Evolutionary conservation across 1,139 yeast genomes (phyloP).

Genomic region (Hansenula lynferdii): DNA sequence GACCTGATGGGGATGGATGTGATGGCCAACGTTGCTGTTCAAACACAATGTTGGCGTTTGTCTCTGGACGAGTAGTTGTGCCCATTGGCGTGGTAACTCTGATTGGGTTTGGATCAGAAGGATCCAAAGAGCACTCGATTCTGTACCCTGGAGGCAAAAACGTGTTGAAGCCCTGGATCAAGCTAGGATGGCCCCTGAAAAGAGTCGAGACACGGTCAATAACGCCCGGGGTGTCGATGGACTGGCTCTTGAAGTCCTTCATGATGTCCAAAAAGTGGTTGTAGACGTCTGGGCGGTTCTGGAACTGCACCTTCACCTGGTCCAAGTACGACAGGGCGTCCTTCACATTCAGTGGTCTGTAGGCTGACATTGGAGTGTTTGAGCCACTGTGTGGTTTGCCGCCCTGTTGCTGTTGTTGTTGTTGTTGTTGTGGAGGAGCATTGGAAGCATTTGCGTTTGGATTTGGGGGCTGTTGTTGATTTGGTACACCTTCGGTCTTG

Average conservation of each 20-base stretch:
- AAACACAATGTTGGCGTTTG: slow-evolving; percentile 7
- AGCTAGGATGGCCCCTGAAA: slow-evolving; percentile 87
- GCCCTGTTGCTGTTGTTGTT: slow-evolving; percentile 14
- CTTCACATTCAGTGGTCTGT: slow-evolving; percentile 89
- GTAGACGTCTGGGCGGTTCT: slow-evolving; percentile 90
- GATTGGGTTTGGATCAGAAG: slow-evolving; percentile 88
- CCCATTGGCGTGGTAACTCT: slow-evolving; percentile 96
- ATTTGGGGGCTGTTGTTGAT: too few species aligned
- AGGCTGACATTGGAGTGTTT: slow-evolving; percentile 33
- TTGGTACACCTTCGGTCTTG: slow-evolving; percentile 9
- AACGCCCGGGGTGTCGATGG: slow-evolving; percentile 97
- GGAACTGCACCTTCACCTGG: slow-evolving; percentile 91
- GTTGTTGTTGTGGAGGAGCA: slow-evolving; percentile 10
- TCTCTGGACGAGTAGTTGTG: slow-evolving; percentile 41
- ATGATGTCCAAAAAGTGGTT: slow-evolving; percentile 93
- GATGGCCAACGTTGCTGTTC: slow-evolving; percentile 9
- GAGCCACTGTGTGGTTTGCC: slow-evolving; percentile 10
- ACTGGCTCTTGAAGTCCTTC: slow-evolving; percentile 97
- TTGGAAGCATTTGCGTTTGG: slow-evolving; percentile 11
- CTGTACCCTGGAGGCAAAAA: slow-evolving; percentile 96
- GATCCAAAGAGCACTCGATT: slow-evolving; percentile 87
- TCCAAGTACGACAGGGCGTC: slow-evolving; percentile 95
- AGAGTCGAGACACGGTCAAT: slow-evolving; percentile 89
- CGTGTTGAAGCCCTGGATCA: slow-evolving; percentile 96
- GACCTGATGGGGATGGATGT: slow-evolving; percentile 2